phyloP scores from a whole-genome alignment of 257 asterid genomes.

The Avicennia marina region DNA sequence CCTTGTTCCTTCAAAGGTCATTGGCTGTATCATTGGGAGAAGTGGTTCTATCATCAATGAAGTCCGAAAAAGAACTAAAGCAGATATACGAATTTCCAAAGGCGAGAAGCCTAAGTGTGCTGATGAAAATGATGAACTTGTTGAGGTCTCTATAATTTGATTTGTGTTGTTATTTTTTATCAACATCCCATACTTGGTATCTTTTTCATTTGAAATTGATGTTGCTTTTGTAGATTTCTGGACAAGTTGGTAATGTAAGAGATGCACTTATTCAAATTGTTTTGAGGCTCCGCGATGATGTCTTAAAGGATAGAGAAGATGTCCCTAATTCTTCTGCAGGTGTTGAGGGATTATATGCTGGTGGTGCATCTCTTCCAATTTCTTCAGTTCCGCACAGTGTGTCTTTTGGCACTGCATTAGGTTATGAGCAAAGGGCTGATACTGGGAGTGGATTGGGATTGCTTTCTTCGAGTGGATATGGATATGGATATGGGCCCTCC shows the following conservation, averaged over 20 bases:
- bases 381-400: conserved; percentile 49
- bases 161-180: conserved; percentile 3
- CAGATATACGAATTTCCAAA: conserved; percentile 84
- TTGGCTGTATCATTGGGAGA: conserved; percentile 90
- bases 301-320: conserved; percentile 66
- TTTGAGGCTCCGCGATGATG: conserved; percentile 86
- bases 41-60: conserved; percentile 85
- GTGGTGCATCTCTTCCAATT: conserved; percentile 51
- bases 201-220: conserved; percentile 22
- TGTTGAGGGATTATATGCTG: no score
- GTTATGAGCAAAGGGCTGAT: conserved; percentile 71
- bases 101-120: conserved; percentile 76
- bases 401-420: conserved; percentile 47
- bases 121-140: conserved; percentile 67
- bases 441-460: conserved; percentile 54
- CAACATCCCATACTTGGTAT: conserved; percentile 7
- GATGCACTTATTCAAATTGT: conserved; percentile 91
- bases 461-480: conserved; percentile 68
- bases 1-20: conserved; percentile 79
- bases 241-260: conserved; percentile 67
- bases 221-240: conserved; percentile 56
- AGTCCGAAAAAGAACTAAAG: conserved; percentile 80
- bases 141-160: conserved; percentile 54
- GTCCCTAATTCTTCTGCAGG: conserved; percentile 50
- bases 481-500: conserved; percentile 66